Percentiles rank a stretch among this genome's conserved stretches.
These are phyloP conservation scores for Fusarium sp. DNA, from an alignment of 2,329 filamentous ascomycete genomes.

Conservation along the genomic window DNA sequence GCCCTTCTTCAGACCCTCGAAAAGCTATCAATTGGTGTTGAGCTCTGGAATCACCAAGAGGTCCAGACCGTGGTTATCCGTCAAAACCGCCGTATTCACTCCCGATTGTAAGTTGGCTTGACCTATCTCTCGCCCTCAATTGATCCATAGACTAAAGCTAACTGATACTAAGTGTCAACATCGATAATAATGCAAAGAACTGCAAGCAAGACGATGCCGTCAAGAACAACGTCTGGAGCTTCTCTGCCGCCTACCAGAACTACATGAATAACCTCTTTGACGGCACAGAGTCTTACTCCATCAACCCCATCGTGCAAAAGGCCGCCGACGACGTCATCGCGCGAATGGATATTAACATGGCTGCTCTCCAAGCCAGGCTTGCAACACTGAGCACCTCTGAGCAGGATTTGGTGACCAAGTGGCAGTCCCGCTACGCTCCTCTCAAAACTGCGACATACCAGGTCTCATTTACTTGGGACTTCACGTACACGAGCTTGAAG, in stretches of 20 bases:
- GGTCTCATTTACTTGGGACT: background rate
- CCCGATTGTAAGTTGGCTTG: background rate
- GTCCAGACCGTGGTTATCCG: background rate
- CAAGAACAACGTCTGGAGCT: background rate
- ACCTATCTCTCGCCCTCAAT: background rate
- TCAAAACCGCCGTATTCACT: constrained; percentile 9
- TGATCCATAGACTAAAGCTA: background rate
- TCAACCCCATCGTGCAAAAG: background rate
- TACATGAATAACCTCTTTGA: background rate
- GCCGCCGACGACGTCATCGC: background rate
- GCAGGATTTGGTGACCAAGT: background rate
- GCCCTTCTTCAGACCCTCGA: background rate
- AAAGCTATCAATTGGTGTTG: constrained; percentile 3
- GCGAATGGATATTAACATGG: background rate
- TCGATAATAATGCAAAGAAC: background rate
- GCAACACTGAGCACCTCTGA: background rate
- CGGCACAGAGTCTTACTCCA: background rate
- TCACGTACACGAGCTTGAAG: background rate
- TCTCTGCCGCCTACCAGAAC: background rate
- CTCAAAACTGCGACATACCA: background rate
- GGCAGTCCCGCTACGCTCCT: background rate
- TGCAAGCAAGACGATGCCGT: background rate
- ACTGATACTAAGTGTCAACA: background rate
- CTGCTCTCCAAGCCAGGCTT: no score
- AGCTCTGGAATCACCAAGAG: background rate